Evolutionary conservation across 441 rosid genomes (phyloP).

Genomic region (Flueggea neowawraea): DNA sequence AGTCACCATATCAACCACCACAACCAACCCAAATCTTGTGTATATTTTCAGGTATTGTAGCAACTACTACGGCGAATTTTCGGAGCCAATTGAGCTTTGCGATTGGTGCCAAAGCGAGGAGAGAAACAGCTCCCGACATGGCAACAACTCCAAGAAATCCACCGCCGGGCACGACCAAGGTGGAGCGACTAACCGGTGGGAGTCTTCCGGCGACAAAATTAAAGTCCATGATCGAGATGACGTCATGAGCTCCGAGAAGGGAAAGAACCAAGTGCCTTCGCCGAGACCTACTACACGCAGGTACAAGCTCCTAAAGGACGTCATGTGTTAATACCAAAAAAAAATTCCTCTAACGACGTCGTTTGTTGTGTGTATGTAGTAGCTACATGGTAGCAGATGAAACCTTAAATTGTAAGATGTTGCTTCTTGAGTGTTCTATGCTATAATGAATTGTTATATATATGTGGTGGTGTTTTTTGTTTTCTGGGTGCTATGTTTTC

Average conservation of each 20-base stretch:
- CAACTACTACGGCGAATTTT: constrained; percentile 64
- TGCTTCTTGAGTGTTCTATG: too few species aligned
- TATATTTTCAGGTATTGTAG: constrained; percentile 68
- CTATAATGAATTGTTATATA: too few species aligned
- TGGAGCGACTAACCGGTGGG: constrained; percentile 49
- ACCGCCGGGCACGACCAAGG: constrained; percentile 16
- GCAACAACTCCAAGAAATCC: constrained; percentile 58
- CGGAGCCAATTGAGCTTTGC: constrained; percentile 59
- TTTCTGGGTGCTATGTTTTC: constrained; percentile 2
- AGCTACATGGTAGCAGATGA: too few species aligned
- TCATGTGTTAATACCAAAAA: constrained; percentile 52
- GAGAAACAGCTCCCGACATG: constrained; percentile 32
- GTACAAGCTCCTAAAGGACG: constrained; percentile 99
- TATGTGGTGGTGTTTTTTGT: neutral
- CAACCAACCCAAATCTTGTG: too few species aligned
- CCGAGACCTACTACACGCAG: constrained; percentile 79
- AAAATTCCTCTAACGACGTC: neutral
- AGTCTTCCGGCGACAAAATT: constrained; percentile 53
- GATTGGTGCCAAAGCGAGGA: constrained; percentile 92
- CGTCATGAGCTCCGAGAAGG: constrained; percentile 32
- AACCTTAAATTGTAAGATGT: too few species aligned
- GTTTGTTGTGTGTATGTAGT: constrained; percentile 6
- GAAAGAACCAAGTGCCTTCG: constrained; percentile 59
- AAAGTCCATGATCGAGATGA: constrained; percentile 49
- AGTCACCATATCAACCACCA: too few species aligned